Conservation (phyloP, 75 land plant genomes). For the Picea sitchensis region DNA sequence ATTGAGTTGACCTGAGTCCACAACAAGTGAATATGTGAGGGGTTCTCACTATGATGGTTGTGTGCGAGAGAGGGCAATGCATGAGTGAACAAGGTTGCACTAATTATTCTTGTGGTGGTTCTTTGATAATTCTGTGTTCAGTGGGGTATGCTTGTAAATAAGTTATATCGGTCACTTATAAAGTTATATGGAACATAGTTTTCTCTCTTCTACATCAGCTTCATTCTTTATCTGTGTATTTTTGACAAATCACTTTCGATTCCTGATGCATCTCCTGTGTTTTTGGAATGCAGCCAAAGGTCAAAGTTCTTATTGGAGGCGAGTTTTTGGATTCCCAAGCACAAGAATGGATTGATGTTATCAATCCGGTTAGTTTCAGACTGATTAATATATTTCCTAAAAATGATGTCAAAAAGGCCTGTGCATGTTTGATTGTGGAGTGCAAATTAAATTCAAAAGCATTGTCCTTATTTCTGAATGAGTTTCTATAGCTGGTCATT, state of each 20-base stretch:
- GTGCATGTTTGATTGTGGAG: not conserved
- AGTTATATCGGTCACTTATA: not conserved
- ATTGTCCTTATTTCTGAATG: not conserved
- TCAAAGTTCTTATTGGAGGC: conserved; percentile 56
- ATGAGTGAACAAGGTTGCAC: not conserved
- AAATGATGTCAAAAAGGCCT: not conserved
- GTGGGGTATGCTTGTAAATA: not conserved
- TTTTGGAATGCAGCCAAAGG: conserved; percentile 30
- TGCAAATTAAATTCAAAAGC: not conserved
- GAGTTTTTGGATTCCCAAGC: conserved; percentile 50
- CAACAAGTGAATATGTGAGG: too few relatives aligned
- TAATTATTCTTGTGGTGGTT: not conserved
- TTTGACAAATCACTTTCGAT: not conserved
- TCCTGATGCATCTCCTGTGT: not conserved
- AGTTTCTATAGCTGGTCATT: not conserved
- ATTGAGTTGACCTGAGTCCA: not conserved
- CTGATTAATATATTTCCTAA: not conserved
- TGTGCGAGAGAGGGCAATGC: not conserved
- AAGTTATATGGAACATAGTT: not conserved
- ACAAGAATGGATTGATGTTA: conserved; percentile 41
- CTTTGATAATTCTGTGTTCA: not conserved
- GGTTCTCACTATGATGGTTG: not conserved
- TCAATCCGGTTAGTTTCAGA: conserved; percentile 49
- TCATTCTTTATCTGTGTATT: not conserved
- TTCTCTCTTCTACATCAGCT: not conserved